These are phyloP conservation scores for Sarocladiaceae sp. DNA, from an alignment of 2,329 filamentous ascomycete genomes.

Conservation along the genomic window DNA sequence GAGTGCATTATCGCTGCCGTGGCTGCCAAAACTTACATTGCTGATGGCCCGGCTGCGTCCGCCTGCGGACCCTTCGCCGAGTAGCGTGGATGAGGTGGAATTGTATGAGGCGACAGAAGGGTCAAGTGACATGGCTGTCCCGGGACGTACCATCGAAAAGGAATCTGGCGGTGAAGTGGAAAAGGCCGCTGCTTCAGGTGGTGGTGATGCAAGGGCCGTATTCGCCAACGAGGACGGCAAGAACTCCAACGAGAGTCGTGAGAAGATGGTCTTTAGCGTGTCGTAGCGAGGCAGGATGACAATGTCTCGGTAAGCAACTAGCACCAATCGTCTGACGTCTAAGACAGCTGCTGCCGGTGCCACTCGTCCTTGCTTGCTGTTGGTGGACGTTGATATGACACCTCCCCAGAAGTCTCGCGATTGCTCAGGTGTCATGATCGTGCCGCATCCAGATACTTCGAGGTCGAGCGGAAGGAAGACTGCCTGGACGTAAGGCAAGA, in stretches of 20 bases:
- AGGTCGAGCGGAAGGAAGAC: constrained; percentile 90
- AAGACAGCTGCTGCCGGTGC: constrained; percentile 51
- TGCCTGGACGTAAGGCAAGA: constrained; percentile 89
- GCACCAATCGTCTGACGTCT: constrained; percentile 81
- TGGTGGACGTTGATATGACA: constrained; percentile 37
- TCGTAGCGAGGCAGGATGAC: constrained; percentile 88
- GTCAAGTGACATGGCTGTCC: constrained; percentile 70
- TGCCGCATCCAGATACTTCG: constrained; percentile 81
- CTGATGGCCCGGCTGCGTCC: constrained; percentile 75
- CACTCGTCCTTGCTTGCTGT: constrained; percentile 24
- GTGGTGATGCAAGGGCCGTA: constrained; percentile 48
- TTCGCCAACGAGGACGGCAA: constrained; percentile 47
- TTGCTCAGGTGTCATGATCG: constrained; percentile 70
- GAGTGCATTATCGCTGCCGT: constrained; percentile 35
- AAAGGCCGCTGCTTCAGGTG: constrained; percentile 38
- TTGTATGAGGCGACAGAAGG: constrained; percentile 73
- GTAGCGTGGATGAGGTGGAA: constrained; percentile 69
- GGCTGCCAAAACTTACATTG: constrained; percentile 66
- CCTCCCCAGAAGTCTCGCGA: constrained; percentile 88
- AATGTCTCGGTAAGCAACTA: constrained; percentile 81
- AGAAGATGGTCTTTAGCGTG: constrained; percentile 82
- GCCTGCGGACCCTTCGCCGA: constrained; percentile 55
- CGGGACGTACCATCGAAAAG: constrained; percentile 47
- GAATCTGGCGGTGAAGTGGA: constrained; percentile 45
- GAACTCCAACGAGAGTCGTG: constrained; percentile 79